Base-by-base conservation (phyloP, 257 asterid genomes). In the Salvia miltiorrhiza region DNA sequence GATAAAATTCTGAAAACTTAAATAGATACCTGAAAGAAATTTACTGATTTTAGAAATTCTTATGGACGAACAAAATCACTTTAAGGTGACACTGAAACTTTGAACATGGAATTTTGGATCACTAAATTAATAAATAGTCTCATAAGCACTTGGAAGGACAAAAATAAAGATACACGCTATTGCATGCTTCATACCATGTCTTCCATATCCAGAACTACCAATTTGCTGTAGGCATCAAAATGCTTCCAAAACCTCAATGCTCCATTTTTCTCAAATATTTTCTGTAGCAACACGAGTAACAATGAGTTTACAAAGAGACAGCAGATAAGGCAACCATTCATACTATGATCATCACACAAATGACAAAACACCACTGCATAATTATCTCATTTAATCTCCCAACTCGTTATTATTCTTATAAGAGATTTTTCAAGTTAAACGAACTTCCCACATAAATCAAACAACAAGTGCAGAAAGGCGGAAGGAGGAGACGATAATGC, bases 181-280 rank as follows among this genome's bases (percentile, higher is more conserved):
- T 17, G 67, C 57, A 77, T 60, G 20, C 48, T 57, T 43, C 37
- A 56, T 81, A 93, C 99, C 68, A 67, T 65, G 52, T 88, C 84
- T 64, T 80, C 88, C 77, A 71, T 76, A 70, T 82, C 86, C 64
- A 72, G 65, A 64, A 73, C 79, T 50, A 85, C 71, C 45, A 74
- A 69, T 58, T 76, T 74, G 30, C 72, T 75, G 77, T 84, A 89
- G 61, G 79, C 73, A 63, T 85, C 93, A 68, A 93, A 90, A 80
- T 93, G 92, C 84, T 74, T 85, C 97, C 99, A 93, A 78, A 93
- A 93, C 82, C 81, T 82, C 54, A 78, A 74, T 40, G 95, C 91
- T 45, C 87, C 96, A 66, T 81, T 87, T 73, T 74, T 81, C 80
- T 90, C 99, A 58, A 93, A 90, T 47, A 63, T 33, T 66, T 85